These are phyloP conservation scores for Nelumbo lutea DNA, from an alignment of 164 flowering plant species.

Conservation along the genomic window DNA sequence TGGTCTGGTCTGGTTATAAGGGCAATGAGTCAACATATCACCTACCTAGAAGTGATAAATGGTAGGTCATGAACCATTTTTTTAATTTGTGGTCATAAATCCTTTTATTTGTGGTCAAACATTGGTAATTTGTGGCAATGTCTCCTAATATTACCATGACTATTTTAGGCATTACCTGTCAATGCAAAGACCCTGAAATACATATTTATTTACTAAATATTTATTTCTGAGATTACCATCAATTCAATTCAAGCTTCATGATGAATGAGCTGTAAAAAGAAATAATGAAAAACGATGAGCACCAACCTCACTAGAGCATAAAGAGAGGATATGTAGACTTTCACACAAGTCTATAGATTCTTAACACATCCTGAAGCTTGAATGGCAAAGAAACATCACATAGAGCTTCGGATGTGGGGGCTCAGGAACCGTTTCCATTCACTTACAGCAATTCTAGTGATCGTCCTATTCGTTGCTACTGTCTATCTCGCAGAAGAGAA, in stretches of 20 bases:
- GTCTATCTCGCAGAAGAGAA: constrained; percentile 33
- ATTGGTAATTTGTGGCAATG: too few species aligned
- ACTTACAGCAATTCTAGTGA: constrained; percentile 30
- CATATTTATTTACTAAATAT: constrained; percentile 1
- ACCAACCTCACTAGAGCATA: constrained; percentile 12
- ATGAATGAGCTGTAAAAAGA: neutral
- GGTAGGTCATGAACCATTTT: too few species aligned
- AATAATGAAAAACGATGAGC: constrained; percentile 2
- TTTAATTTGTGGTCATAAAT: too few species aligned
- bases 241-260: neutral
- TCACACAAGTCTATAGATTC: neutral
- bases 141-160: neutral
- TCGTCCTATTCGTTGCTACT: constrained; percentile 26
- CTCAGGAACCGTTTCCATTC: constrained; percentile 34
- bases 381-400: constrained; percentile 22
- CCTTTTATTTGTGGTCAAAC: too few species aligned
- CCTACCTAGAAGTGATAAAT: too few species aligned
- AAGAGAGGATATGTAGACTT: constrained; percentile 9
- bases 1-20: too few species aligned
- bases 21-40: too few species aligned
- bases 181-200: neutral
- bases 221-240: constrained; percentile 7
- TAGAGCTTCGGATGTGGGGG: constrained; percentile 22
- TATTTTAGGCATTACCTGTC: neutral
- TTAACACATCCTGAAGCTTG: neutral